A percentile compares a stretch with the other conserved stretches of the same genome.
Evolutionary conservation across 2,329 filamentous ascomycete genomes (phyloP).

Genomic region (Diplodia sapinea): DNA sequence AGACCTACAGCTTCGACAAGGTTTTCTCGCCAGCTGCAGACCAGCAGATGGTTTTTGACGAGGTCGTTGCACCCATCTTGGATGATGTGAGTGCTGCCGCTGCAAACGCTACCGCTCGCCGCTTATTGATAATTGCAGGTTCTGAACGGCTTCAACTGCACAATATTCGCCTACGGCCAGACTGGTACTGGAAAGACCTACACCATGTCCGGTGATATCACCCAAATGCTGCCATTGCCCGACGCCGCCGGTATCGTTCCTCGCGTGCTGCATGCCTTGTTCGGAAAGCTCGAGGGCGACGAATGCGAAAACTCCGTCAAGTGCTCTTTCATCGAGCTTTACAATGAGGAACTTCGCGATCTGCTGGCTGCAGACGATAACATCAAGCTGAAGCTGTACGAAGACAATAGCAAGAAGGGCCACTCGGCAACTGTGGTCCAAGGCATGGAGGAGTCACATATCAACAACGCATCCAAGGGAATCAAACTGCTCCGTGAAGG

Average conservation of each 20-base stretch:
- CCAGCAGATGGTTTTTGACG: conserved; percentile 91
- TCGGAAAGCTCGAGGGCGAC: conserved; percentile 79
- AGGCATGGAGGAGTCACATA: conserved; percentile 96
- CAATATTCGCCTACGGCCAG: conserved; percentile 97
- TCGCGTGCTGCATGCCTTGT: conserved; percentile 83
- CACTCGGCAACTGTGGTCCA: conserved; percentile 86
- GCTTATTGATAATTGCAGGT: conserved; percentile 63
- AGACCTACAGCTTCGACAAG: conserved; percentile 95
- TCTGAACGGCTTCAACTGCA: conserved; percentile 93
- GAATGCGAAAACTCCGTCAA: conserved; percentile 87
- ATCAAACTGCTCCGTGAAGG: conserved; percentile 88
- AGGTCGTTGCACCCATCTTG: conserved; percentile 89
- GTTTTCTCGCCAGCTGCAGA: conserved; percentile 96
- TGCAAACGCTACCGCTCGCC: no score
- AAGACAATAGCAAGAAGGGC: conserved; percentile 87
- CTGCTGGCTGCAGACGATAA: conserved; percentile 81
- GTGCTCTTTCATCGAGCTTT: conserved; percentile 97
- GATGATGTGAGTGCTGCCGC: conserved; percentile 71
- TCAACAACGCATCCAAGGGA: conserved; percentile 81
- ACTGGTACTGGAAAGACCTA: conserved; percentile 99
- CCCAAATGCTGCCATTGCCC: conserved; percentile 83
- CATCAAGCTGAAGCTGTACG: conserved; percentile 91
- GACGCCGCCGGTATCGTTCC: conserved; percentile 96
- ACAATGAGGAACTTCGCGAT: conserved; percentile 96
- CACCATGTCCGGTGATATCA: conserved; percentile 99